phyloP scores from a whole-genome alignment of 805 yeast genomes.

The Yarrowia hollandica region DNA sequence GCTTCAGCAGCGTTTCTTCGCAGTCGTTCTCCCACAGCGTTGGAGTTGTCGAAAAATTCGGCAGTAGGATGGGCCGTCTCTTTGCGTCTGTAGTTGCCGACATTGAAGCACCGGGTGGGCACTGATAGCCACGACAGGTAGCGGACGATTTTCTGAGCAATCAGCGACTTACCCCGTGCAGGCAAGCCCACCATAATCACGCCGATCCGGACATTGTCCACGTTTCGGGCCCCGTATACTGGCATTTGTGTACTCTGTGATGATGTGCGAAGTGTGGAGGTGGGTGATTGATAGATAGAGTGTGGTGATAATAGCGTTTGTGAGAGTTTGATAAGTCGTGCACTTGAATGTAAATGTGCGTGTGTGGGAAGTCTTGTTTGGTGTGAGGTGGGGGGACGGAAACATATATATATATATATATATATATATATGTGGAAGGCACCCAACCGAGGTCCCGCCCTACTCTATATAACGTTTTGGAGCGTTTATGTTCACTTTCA shows the following conservation, averaged over 20 bases:
- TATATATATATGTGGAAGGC: not conserved
- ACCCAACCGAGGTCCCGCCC: too few relatives aligned
- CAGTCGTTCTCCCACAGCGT: slow-evolving; percentile 61
- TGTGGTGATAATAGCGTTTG: not conserved
- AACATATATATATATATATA: too few relatives aligned
- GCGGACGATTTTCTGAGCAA: slow-evolving; percentile 88
- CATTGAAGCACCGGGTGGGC: slow-evolving; percentile 82
- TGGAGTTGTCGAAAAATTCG: slow-evolving; percentile 70
- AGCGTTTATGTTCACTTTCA: not conserved
- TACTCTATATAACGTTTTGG: not conserved
- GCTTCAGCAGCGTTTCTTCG: slow-evolving; percentile 67
- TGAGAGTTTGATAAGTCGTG: slow-evolving; percentile 9
- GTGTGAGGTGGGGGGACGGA: too few relatives aligned
- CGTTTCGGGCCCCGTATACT: slow-evolving; percentile 26
- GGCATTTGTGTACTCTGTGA: not conserved
- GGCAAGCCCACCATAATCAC: slow-evolving; percentile 48
- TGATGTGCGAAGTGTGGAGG: slow-evolving; percentile 2
- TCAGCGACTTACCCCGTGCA: slow-evolving; percentile 85
- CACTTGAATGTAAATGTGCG: too few relatives aligned
- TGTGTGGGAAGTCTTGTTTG: too few relatives aligned
- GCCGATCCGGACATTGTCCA: slow-evolving; percentile 28
- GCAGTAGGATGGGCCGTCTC: slow-evolving; percentile 66
- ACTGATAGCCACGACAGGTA: slow-evolving; percentile 91
- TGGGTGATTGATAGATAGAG: not conserved
- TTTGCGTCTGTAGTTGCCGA: slow-evolving; percentile 78